These are phyloP conservation scores for Marasmius fiardii DNA, from an alignment of 1,284 basidiomycete genomes.

Conservation along the genomic window DNA sequence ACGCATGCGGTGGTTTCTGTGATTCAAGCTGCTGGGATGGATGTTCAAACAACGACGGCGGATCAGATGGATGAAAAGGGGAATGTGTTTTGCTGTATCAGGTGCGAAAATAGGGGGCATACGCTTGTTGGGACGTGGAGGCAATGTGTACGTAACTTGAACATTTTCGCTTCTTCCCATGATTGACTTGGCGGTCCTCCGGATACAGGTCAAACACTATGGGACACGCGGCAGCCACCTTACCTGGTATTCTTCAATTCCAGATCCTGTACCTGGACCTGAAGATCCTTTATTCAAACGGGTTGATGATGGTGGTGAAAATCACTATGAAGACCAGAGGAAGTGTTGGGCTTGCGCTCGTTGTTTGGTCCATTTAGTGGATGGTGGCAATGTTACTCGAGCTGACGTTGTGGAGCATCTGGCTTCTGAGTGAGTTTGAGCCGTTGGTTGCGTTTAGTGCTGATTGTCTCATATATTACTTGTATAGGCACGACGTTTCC, in stretches of 20 bases:
- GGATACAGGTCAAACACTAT: not conserved
- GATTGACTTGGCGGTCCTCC: not conserved
- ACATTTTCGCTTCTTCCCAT: not conserved
- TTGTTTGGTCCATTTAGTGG: not conserved
- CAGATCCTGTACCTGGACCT: no score
- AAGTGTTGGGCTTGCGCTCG: not conserved
- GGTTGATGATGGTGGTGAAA: not conserved
- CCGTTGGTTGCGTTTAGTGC: not conserved
- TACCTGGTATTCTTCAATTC: not conserved
- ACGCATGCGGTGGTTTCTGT: not conserved
- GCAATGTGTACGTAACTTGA: not conserved
- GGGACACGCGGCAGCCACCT: not conserved
- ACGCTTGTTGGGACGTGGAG: not conserved
- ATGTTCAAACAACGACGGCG: not conserved
- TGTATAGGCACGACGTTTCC: not conserved
- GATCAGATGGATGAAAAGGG: not conserved
- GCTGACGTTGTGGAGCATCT: not conserved
- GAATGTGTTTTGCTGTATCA: not conserved
- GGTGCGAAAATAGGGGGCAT: not conserved
- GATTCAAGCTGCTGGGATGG: not conserved
- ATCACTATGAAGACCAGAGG: not conserved
- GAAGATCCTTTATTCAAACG: not conserved
- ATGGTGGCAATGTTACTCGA: not conserved
- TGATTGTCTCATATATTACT: not conserved
- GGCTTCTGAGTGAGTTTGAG: not conserved